phyloP scores from a whole-genome alignment of 169 alveolate species.

The Plasmodium vinckei region DNA sequence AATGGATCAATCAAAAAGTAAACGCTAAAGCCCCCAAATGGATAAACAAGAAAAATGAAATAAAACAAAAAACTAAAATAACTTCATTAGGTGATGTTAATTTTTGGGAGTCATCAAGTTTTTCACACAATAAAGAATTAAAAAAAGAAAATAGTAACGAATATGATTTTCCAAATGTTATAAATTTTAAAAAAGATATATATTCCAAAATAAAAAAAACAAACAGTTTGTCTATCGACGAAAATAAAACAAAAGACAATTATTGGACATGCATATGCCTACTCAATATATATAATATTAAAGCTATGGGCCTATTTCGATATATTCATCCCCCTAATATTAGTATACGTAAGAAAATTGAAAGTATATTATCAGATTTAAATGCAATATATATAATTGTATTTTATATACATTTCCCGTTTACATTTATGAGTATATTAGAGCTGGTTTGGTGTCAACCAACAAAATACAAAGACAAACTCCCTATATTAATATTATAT shows the following conservation, averaged over 20 bases:
- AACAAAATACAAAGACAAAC: slow-evolving; percentile 78
- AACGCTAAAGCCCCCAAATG: not conserved
- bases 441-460: slow-evolving; percentile 85
- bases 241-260: slow-evolving; percentile 53
- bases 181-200: slow-evolving; percentile 23
- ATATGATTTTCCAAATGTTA: slow-evolving; percentile 4
- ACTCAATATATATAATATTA: slow-evolving; percentile 58
- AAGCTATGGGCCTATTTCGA: slow-evolving; percentile 65
- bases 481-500: slow-evolving; percentile 75
- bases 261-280: slow-evolving; percentile 74
- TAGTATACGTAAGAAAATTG: slow-evolving; percentile 21
- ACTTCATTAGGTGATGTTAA: not conserved
- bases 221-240: slow-evolving; percentile 1
- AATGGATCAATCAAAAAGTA: too few species aligned
- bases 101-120: slow-evolving; percentile 1
- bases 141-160: slow-evolving; percentile 9
- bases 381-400: slow-evolving; percentile 44
- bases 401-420: slow-evolving; percentile 80
- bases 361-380: slow-evolving; percentile 41
- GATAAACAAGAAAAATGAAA: not conserved
- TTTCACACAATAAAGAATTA: not conserved
- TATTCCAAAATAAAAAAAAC: slow-evolving; percentile 1
- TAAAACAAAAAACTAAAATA: slow-evolving; percentile 3
- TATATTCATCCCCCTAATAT: slow-evolving; percentile 61
- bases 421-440: slow-evolving; percentile 78